Percentiles rank a stretch among this genome's conserved stretches.
Evolutionary conservation across 2,329 filamentous ascomycete species (phyloP).

Genomic region (Corynespora cassiicola): DNA sequence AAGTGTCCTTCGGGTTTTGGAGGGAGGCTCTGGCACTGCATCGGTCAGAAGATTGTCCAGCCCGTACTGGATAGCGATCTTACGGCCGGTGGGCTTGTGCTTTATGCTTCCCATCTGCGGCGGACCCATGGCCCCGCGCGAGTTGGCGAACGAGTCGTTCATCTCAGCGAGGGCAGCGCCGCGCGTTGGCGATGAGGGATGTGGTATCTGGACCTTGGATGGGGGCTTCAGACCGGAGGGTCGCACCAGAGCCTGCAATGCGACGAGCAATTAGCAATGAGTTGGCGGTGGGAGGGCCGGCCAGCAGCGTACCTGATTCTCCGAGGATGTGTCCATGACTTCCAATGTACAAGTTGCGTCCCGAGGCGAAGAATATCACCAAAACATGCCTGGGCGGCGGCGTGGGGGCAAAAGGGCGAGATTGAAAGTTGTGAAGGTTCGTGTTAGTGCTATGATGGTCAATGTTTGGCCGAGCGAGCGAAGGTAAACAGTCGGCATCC

Average conservation of each 20-base stretch:
- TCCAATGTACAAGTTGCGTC: slow-evolving; percentile 9
- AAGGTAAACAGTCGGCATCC: no score
- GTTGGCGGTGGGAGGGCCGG: slow-evolving; percentile 4
- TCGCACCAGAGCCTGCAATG: slow-evolving; percentile 29
- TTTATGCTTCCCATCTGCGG: slow-evolving; percentile 56
- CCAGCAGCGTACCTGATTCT: slow-evolving; percentile 34
- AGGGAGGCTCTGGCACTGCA: slow-evolving; percentile 54
- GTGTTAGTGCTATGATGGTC: no score
- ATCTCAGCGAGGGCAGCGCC: slow-evolving; percentile 54
- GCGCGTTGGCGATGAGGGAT: slow-evolving; percentile 29
- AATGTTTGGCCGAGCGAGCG: no score
- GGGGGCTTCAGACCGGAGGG: slow-evolving; percentile 39
- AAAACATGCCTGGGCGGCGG: slow-evolving; percentile 29
- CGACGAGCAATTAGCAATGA: slow-evolving; percentile 16
- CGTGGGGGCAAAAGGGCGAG: slow-evolving; percentile 4
- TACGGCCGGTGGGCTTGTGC: slow-evolving; percentile 60
- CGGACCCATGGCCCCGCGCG: slow-evolving; percentile 55
- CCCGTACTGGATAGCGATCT: slow-evolving; percentile 19
- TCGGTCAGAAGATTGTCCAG: slow-evolving; percentile 23
- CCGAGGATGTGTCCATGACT: slow-evolving; percentile 31
- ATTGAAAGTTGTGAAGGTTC: no score
- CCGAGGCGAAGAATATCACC: slow-evolving; percentile 26
- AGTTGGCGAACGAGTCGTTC: slow-evolving; percentile 60
- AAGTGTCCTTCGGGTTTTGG: slow-evolving; percentile 59
- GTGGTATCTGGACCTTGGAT: slow-evolving; percentile 24